These are phyloP conservation scores for Globisporangium spiculum DNA, from an alignment of 352 stramenopile genomes.

Conservation along the genomic window DNA sequence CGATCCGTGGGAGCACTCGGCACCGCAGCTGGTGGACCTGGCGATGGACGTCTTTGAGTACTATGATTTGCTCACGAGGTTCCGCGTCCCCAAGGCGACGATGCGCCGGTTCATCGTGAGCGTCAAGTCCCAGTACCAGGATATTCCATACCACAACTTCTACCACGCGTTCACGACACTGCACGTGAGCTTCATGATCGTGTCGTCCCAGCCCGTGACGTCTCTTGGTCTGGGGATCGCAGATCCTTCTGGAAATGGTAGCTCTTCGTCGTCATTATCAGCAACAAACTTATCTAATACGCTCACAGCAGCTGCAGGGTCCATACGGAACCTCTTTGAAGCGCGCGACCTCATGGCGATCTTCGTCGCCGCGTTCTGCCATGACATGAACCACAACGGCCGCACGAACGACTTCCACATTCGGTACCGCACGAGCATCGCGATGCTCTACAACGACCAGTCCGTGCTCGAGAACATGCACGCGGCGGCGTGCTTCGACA, in stretches of 20 bases:
- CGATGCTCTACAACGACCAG: constrained; percentile 87
- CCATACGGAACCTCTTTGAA: constrained; percentile 33
- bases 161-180: constrained; percentile 81
- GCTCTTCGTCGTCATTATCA: not conserved
- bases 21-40: constrained; percentile 62
- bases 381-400: constrained; percentile 89
- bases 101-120: constrained; percentile 64
- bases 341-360: constrained; percentile 63
- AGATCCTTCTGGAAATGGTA: not conserved
- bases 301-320: not conserved
- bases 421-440: constrained; percentile 62
- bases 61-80: constrained; percentile 61
- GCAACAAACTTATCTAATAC: not conserved
- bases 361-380: constrained; percentile 77
- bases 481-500: constrained; percentile 74
- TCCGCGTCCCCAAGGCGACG: constrained; percentile 49
- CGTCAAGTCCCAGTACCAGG: constrained; percentile 72
- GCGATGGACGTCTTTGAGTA: constrained; percentile 73
- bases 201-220: constrained; percentile 36
- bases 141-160: constrained; percentile 87
- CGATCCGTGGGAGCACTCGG: constrained; percentile 57
- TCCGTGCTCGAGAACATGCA: constrained; percentile 90
- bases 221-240: not conserved
- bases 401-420: constrained; percentile 90
- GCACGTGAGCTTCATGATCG: constrained; percentile 77